These are phyloP conservation scores for Logfia minima DNA, from an alignment of 129 eudicot genomes.

Conservation along the genomic window DNA sequence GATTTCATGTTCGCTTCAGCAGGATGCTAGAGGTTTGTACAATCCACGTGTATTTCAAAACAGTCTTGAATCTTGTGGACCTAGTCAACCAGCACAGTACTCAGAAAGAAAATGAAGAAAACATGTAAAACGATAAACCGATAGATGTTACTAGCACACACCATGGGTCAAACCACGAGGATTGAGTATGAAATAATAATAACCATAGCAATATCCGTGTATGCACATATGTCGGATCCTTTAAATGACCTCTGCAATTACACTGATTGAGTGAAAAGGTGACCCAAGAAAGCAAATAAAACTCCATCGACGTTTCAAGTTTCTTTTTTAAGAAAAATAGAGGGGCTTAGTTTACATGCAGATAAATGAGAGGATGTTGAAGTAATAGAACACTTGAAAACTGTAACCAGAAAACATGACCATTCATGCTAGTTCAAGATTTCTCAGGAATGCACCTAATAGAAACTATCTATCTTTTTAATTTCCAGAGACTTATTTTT, in stretches of 20 bases:
- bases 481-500: no score
- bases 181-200: not conserved
- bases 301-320: not conserved
- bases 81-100: not conserved
- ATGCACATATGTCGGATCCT: no score
- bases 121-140: no score
- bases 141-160: not conserved
- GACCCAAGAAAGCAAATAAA: not conserved
- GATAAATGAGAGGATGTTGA: not conserved
- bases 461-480: no score
- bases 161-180: not conserved
- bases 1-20: not conserved
- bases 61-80: not conserved
- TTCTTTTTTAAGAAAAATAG: no score
- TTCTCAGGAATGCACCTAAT: no score
- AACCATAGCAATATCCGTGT: not conserved
- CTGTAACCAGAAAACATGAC: no score
- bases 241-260: not conserved
- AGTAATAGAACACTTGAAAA: not conserved
- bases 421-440: no score
- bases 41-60: not conserved
- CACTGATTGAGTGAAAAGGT: not conserved
- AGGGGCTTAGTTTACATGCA: not conserved
- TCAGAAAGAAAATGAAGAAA: no score
- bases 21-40: not conserved